Evolutionary conservation across 768 basidiomycete genomes (phyloP), one percentile per base, ranked within the genome.

Genomic region (Pisolithus microcarpus): DNA sequence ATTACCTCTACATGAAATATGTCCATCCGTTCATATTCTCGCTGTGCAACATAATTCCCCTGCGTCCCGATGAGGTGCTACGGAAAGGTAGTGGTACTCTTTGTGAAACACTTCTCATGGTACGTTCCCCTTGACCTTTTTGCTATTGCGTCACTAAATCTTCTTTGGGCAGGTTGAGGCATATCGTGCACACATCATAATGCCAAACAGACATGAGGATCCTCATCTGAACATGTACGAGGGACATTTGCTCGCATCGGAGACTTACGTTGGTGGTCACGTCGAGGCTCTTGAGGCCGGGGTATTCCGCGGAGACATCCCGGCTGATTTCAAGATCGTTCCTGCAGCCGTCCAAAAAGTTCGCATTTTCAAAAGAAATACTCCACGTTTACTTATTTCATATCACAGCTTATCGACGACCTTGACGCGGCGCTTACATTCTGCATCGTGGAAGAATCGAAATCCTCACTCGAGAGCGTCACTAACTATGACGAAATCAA

Each of bases 1-100:
- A 99, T 67, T 98, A 98, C 68, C 79, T 99, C 34, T 98, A 99
- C 72, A 99, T 98, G 96, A 99, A 98, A 93, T 99, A 99, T 61
- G 94, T 99, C 9, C 94, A 98, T 63, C 96, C 96, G 0, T 99
- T 99, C 77, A 91, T 99, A 55, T 99, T 99, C 73, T 98, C 96
- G 8, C 71, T 99, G 34, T 98, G 96, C 70, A 99, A 96, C 75
- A 99, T 98, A 67, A 98, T 99, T 58, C 95, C 96, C 10, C 78
- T 99, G 48, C 85, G 85, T 61, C 93, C 96, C 3, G 96, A 99
- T 60, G 96, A 99, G 55, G 96, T 98, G 5, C 69, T 98, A 57
- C 76, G 95, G 46, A 98, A 99, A 67, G 96, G 96, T 31, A 90
- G 82, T 62, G 96, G 96, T 8, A 99, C 96, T 1, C 76, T 99